These are phyloP conservation scores for Herpotrichia juniperi DNA, from an alignment of 2,329 filamentous ascomycete genomes.

Conservation along the genomic window DNA sequence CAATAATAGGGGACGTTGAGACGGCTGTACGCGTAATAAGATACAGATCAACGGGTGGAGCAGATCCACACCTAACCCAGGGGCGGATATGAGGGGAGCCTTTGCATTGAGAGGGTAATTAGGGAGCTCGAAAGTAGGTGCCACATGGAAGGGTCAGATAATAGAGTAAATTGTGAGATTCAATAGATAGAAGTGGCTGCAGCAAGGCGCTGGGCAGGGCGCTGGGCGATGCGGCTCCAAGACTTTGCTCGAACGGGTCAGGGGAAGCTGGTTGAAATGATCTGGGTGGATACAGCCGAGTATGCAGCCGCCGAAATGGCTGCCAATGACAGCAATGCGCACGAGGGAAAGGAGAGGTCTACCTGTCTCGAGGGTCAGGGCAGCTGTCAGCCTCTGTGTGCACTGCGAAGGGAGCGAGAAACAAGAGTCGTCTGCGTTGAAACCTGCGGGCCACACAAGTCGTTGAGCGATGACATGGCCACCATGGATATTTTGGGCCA, in stretches of 20 bases:
- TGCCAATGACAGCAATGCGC: neutral
- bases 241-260: conserved; percentile 7
- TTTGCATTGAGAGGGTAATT: neutral
- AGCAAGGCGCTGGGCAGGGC: neutral
- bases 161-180: too few species aligned
- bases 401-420: neutral
- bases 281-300: neutral
- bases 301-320: neutral
- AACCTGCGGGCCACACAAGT: conserved; percentile 18
- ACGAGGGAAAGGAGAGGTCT: too few species aligned
- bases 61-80: neutral
- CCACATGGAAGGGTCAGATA: neutral
- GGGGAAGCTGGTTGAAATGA: conserved; percentile 3
- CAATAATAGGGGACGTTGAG: too few species aligned
- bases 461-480: conserved; percentile 7
- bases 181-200: neutral
- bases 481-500: conserved; percentile 32
- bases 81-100: conserved; percentile 1
- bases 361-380: too few species aligned
- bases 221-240: neutral
- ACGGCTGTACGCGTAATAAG: too few species aligned
- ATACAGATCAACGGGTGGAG: too few species aligned
- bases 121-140: neutral
- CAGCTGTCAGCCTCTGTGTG: neutral
- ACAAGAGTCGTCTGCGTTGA: conserved; percentile 20